These are phyloP conservation scores for Glebionis coronaria DNA, from an alignment of 129 eudicot species.

Conservation along the genomic window DNA sequence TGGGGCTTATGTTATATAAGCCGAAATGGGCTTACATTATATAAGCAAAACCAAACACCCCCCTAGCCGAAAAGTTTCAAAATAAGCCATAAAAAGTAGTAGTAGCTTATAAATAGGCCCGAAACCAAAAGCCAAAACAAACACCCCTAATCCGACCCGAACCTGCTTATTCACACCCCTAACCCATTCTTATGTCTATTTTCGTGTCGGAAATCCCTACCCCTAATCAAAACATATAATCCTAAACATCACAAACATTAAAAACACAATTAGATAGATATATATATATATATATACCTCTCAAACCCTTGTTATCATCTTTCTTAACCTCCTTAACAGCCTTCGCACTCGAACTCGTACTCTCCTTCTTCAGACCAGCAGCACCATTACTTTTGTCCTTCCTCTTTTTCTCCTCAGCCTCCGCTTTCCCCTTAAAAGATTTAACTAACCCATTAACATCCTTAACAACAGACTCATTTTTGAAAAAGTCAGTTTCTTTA, in stretches of 20 bases:
- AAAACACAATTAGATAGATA: no score
- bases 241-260: not conserved
- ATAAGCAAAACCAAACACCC: no score
- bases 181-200: no score
- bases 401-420: slow-evolving; percentile 41
- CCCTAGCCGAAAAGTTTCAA: no score
- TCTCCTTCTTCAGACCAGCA: slow-evolving; percentile 30
- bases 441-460: slow-evolving; percentile 56
- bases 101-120: no score
- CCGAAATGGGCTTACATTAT: no score
- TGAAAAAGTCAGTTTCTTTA: slow-evolving; percentile 57
- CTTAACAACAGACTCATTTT: slow-evolving; percentile 42
- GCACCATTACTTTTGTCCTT: slow-evolving; percentile 34
- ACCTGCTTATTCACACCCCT: no score
- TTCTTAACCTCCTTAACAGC: slow-evolving; percentile 14
- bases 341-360: slow-evolving; percentile 13
- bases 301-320: slow-evolving; percentile 37
- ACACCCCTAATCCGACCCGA: no score
- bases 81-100: no score
- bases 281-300: slow-evolving; percentile 24
- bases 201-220: no score
- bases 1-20: no score
- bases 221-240: not conserved
- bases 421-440: slow-evolving; percentile 45
- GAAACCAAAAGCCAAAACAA: no score